Evolutionary conservation across 2,329 filamentous ascomycete species (phyloP).

Genomic region (Neonectria faginata): DNA sequence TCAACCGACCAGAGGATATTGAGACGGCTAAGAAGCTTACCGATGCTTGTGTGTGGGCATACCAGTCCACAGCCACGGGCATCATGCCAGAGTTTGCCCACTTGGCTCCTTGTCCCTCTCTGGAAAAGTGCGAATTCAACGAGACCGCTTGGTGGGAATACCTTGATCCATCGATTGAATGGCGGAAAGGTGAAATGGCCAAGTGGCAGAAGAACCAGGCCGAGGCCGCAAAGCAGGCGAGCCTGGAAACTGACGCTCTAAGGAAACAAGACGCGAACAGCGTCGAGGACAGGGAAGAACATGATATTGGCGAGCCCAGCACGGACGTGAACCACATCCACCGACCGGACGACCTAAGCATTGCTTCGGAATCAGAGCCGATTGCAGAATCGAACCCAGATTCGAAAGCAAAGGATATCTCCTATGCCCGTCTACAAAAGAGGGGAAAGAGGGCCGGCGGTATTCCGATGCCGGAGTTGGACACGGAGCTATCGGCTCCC

Average conservation of each 20-base stretch:
- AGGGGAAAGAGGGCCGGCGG: constrained; percentile 39
- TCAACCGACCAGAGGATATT: constrained; percentile 69
- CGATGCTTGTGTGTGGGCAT: constrained; percentile 78
- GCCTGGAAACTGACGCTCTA: neutral
- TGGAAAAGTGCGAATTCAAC: constrained; percentile 64
- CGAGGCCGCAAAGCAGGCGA: constrained; percentile 30
- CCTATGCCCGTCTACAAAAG: constrained; percentile 6
- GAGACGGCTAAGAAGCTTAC: constrained; percentile 72
- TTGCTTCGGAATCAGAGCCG: constrained; percentile 12
- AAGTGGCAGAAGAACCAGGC: constrained; percentile 59
- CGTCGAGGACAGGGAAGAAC: neutral
- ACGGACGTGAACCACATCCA: constrained; percentile 1
- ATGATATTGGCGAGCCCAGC: neutral
- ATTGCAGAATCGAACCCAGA: constrained; percentile 15
- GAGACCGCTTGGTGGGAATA: constrained; percentile 60
- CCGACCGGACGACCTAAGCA: constrained; percentile 19
- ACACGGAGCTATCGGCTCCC: constrained; percentile 35
- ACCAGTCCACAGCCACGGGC: constrained; percentile 68
- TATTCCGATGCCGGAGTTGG: constrained; percentile 43
- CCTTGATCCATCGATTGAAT: constrained; percentile 60
- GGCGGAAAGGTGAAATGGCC: constrained; percentile 57
- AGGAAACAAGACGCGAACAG: constrained; percentile 13
- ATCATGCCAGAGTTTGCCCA: constrained; percentile 72
- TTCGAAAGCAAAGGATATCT: constrained; percentile 16
- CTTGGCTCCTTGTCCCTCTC: constrained; percentile 59